Evolutionary conservation across 2,329 filamentous ascomycete genomes (phyloP), one percentile per base, ranked within the genome.

Genomic region (Verticillium tricorpus): DNA sequence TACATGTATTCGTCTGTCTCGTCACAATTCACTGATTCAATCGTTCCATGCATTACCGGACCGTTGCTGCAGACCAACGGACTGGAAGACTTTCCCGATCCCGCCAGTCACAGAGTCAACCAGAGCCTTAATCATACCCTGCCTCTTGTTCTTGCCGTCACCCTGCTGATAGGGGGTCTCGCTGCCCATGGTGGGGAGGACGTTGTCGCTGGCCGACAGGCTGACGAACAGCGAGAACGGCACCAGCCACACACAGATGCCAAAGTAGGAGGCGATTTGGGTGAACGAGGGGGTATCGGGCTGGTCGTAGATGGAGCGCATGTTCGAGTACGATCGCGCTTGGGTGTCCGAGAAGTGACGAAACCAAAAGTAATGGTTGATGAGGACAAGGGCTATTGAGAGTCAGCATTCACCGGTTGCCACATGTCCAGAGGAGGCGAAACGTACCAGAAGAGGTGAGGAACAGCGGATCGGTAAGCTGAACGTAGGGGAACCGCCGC

Each of bases 311-410:
- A 85, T 82, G 60, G 86, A 84, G 3, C 82, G 80, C 74, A 79
- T 74, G 69, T 84, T 80, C 61, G 82, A 77, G 75, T 88, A 86
- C 3, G 86, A 80, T 60, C 76, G 77, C 57, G 83, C 75, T 65
- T 89, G 84, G 61, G 83, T 80, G 61, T 82, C 77, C 63, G 90
- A 94, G 76, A 99, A 99, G 77, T 98, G 89, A 61, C 86, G 86
- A 82, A 99, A 98, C 94, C 95, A 99, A 58, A 96, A 81, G 77
- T 92, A 97, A 75, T 99, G 95, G 76, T 99, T 97, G 39, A 90
- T 69, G 2, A 97, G 81, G 12, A 99, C 95, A 37, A 98, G 84
- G 2, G 86, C 88, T 92, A 62, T 19, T 22, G n/a, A 22, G 3
- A 25, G 32, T 39, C n/a, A 57, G 50, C 37, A n/a, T 19, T 19